Evolutionary conservation across 768 basidiomycete species (phyloP).

Genomic region (Tricholoma sp.): DNA sequence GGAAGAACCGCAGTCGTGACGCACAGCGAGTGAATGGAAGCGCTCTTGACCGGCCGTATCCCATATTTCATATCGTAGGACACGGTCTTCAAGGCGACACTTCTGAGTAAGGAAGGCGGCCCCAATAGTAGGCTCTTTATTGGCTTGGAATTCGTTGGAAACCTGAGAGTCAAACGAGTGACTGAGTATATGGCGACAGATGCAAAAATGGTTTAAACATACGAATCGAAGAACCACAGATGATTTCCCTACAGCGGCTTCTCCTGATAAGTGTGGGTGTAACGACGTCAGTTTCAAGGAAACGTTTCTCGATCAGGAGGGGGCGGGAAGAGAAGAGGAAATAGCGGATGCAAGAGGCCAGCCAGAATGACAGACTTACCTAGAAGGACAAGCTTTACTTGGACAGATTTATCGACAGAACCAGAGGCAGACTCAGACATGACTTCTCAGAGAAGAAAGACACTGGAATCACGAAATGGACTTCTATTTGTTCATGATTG

Average conservation of each 20-base stretch:
- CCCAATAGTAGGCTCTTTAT: conserved; percentile 98
- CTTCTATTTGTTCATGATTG: neutral
- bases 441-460: conserved; percentile 7
- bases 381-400: conserved; percentile 95
- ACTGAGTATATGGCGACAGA: conserved; percentile 10
- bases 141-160: conserved; percentile 96
- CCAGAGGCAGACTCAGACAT: conserved; percentile 79
- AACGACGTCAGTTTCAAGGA: neutral
- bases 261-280: conserved; percentile 50
- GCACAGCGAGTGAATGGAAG: conserved; percentile 92
- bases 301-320: neutral
- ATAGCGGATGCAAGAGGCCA: conserved; percentile 1
- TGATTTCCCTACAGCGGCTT: conserved; percentile 98
- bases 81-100: conserved; percentile 91
- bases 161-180: conserved; percentile 44
- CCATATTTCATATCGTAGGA: conserved; percentile 95
- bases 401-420: conserved; percentile 83
- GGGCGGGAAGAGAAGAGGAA: conserved; percentile 4
- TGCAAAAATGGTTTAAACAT: conserved; percentile 23
- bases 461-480: conserved; percentile 6
- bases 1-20: conserved; percentile 23
- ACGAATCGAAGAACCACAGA: conserved; percentile 98
- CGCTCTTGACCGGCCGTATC: conserved; percentile 95
- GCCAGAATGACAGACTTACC: conserved; percentile 45
- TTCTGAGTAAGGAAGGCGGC: conserved; percentile 96